phyloP scores from a whole-genome alignment of 1,139 yeast genomes.

The Saccharomyces uvarum region DNA sequence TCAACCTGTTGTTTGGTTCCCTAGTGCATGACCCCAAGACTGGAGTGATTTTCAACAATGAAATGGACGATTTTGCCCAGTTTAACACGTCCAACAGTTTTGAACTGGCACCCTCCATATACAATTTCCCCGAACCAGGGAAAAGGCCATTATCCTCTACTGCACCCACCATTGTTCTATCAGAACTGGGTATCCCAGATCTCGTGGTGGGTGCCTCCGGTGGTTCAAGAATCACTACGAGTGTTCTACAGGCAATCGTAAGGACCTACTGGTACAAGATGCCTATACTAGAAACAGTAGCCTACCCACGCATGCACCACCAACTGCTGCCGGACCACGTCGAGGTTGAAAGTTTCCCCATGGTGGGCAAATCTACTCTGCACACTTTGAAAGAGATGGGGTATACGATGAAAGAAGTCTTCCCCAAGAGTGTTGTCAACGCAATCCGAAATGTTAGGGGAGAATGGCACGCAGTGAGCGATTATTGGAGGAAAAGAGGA shows the following conservation, averaged over 20 bases:
- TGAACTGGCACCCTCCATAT: constrained; percentile 69
- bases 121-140: constrained; percentile 65
- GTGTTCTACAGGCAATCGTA: constrained; percentile 72
- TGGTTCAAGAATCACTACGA: constrained; percentile 81
- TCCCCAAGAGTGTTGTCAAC: constrained; percentile 44
- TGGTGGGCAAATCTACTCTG: constrained; percentile 33
- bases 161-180: constrained; percentile 63
- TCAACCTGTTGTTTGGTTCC: constrained; percentile 81
- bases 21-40: constrained; percentile 71
- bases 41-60: constrained; percentile 77
- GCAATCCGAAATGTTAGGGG: constrained; percentile 39
- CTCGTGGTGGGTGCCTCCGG: constrained; percentile 89
- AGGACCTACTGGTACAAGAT: constrained; percentile 51
- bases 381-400: constrained; percentile 35
- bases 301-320: constrained; percentile 81
- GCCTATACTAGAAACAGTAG: constrained; percentile 58
- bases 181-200: constrained; percentile 46
- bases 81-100: constrained; percentile 68
- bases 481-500: constrained; percentile 52
- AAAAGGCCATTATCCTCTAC: constrained; percentile 83
- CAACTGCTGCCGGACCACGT: constrained; percentile 72
- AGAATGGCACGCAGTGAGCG: constrained; percentile 46
- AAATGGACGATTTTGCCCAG: constrained; percentile 93
- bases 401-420: constrained; percentile 33
- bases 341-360: constrained; percentile 47